Evolutionary conservation across 495 filamentous ascomycete species (phyloP), one percentile per base, ranked within the genome.

Genomic region (Rostrohypoxylon terebratum): DNA sequence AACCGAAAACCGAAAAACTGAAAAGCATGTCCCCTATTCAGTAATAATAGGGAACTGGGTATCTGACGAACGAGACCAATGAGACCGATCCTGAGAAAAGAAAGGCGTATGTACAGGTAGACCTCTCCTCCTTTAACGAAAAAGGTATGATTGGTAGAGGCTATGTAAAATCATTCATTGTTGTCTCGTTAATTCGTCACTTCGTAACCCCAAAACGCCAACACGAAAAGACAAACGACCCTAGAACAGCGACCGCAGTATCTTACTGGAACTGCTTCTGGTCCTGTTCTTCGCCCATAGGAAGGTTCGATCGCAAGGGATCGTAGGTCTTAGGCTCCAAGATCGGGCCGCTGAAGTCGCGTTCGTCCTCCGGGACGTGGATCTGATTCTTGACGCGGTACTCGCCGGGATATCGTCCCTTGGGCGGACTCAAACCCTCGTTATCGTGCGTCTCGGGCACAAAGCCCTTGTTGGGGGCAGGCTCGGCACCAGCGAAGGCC

Each of bases 261-360:
- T 28, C 28, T 28, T 28, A 28, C 28, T 28, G 28, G 28, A 4
- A 5, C 28, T 1, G 28, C 28, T 28, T 28, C 11, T 36, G 25
- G 14, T 53, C 10, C 10, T 18, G 20, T 6, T 28, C 18, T 6
- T 28, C 18, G 1, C 34, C 25, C 21, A 47, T 31, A n/a, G 31
- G 44, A 14, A 36, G 48, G 11, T 47, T 38, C 40, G 42, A 33
- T n/a, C 47, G 48, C 40, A 47, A 40, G 1, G 63, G 48, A 4
- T 66, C 57, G 20, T 66, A 74, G 16, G 48, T 48, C 62, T 59
- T 67, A 0, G 66, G 62, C 71, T 69, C 71, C 20, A 74, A 66
- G 8, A 59, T 57, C 42, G 62, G 62, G 0, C 71, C 71, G 59
- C 71, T 74, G 42, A 67, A 63, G 18, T 48, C 36, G 6, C 71